phyloP scores from a whole-genome alignment of 2,329 filamentous ascomycete genomes.

The Alternaria longipes region DNA sequence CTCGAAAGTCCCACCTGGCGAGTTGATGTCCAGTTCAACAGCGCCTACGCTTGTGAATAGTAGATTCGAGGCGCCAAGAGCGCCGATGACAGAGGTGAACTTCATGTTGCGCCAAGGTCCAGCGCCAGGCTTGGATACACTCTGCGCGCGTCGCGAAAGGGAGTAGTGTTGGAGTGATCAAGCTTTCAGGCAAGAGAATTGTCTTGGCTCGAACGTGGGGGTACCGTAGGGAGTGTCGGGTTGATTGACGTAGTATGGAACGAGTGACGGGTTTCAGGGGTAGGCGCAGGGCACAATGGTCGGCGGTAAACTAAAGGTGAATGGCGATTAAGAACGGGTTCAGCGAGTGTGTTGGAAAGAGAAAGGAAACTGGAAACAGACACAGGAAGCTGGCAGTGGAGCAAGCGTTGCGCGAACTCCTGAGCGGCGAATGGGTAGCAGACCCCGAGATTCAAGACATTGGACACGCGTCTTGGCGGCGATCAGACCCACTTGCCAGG shows the following conservation, averaged over 20 bases:
- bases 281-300: conserved; percentile 17
- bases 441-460: conserved; percentile 18
- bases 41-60: conserved; percentile 44
- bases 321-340: conserved; percentile 8
- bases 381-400: conserved; percentile 14
- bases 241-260: conserved; percentile 38
- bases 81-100: conserved; percentile 42
- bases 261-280: conserved; percentile 40
- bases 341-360: conserved; percentile 24
- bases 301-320: neutral
- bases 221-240: conserved; percentile 14
- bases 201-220: conserved; percentile 12
- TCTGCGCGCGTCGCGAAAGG: conserved; percentile 8
- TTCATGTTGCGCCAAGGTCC: conserved; percentile 47
- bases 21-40: conserved; percentile 42
- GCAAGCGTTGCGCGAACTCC: conserved; percentile 19
- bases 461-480: conserved; percentile 21
- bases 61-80: conserved; percentile 43
- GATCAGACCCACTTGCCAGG: conserved; percentile 20
- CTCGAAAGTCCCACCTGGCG: conserved; percentile 34
- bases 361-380: conserved; percentile 12
- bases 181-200: neutral
- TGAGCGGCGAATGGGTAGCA: conserved; percentile 19
- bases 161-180: neutral
- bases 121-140: conserved; percentile 35